Conservation (phyloP, 148 eudicot genomes). For the Camellia lanceoleosa region DNA sequence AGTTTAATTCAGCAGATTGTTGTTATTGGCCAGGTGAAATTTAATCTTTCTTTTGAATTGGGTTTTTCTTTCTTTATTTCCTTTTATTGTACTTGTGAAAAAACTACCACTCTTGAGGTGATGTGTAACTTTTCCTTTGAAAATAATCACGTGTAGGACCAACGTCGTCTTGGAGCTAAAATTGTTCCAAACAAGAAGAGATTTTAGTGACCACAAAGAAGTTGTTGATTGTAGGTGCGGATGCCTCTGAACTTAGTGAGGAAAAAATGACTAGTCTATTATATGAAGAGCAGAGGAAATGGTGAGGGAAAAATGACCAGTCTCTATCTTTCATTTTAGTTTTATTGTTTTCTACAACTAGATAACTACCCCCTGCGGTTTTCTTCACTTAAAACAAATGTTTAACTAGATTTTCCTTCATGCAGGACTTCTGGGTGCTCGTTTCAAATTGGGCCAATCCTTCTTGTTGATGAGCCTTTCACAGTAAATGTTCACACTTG, state of each 20-base stretch:
- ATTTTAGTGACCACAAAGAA: too few relatives aligned
- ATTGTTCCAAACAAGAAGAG: too few relatives aligned
- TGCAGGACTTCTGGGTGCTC: conserved; percentile 82
- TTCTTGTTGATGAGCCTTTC: conserved; percentile 73
- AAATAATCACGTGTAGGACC: too few relatives aligned
- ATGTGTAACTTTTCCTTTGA: too few relatives aligned
- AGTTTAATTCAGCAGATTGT: too few relatives aligned
- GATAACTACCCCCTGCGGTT: not conserved
- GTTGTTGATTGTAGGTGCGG: conserved; percentile 36
- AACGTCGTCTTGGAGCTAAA: too few relatives aligned
- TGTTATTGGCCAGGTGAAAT: too few relatives aligned
- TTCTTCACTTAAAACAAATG: not conserved
- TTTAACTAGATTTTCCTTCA: not conserved
- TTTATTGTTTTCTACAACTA: not conserved
- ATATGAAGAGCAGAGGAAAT: conserved; percentile 7
- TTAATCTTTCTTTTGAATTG: not conserved
- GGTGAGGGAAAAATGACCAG: too few relatives aligned
- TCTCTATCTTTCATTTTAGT: too few relatives aligned
- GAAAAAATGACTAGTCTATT: conserved; percentile 51
- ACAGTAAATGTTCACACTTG: conserved; percentile 44
- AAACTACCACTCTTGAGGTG: not conserved
- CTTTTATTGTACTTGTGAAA: not conserved
- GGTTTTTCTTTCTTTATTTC: not conserved
- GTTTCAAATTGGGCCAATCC: conserved; percentile 13
- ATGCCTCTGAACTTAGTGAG: conserved; percentile 48